These are phyloP conservation scores for Dipodascus geniculatus DNA, from an alignment of 805 yeast species.

Conservation along the genomic window DNA sequence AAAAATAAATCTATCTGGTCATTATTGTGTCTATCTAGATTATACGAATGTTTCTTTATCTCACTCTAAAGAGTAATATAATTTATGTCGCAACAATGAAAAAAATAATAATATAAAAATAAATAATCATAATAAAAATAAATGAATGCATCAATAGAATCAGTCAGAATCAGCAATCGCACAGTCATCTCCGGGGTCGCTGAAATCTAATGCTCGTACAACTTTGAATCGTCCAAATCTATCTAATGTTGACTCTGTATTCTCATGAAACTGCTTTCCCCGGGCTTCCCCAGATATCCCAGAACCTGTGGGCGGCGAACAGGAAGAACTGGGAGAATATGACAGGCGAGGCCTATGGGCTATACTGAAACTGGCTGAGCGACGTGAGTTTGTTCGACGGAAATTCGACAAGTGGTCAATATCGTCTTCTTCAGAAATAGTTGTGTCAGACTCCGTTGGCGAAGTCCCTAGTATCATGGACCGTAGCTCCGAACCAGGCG, in stretches of 20 bases:
- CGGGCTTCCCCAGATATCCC: not conserved
- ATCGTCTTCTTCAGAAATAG: not conserved
- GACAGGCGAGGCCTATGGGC: not conserved
- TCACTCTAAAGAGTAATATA: not conserved
- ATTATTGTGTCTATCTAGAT: not conserved
- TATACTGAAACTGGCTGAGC: not conserved
- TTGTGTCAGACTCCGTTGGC: not conserved
- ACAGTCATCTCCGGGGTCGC: not conserved
- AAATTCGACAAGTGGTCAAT: not conserved
- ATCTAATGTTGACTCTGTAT: constrained; percentile 1
- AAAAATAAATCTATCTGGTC: not conserved
- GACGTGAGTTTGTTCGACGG: not conserved
- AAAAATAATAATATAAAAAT: no score
- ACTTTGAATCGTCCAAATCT: constrained; percentile 1
- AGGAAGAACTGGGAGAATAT: not conserved
- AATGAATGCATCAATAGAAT: not conserved
- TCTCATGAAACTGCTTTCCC: not conserved
- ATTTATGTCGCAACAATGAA: not conserved
- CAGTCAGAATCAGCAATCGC: constrained; percentile 1
- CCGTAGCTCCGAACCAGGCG: not conserved
- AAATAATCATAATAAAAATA: no score
- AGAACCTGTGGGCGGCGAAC: not conserved
- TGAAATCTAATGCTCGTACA: not conserved
- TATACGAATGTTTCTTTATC: not conserved
- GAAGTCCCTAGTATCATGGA: not conserved